Conservation (phyloP, 2,329 filamentous ascomycete genomes). For the Pyrenochaeta sp. region DNA sequence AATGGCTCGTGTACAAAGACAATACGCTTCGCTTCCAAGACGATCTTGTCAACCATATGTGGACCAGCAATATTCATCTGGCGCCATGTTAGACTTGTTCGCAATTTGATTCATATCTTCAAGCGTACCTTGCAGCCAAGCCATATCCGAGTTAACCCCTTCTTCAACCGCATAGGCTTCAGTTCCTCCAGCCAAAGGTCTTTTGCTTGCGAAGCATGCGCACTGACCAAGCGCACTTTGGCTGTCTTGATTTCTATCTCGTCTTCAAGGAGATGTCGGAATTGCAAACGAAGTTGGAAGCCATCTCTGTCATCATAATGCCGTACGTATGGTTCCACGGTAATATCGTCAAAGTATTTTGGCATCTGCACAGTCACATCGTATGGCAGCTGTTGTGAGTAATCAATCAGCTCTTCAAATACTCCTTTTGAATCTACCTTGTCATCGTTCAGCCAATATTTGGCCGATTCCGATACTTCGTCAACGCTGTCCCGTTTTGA, state of each 20-base stretch:
- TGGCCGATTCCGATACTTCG: conserved; percentile 12
- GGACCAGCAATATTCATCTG: conserved; percentile 73
- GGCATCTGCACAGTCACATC: conserved; percentile 73
- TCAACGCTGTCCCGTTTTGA: conserved; percentile 21
- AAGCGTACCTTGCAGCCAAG: conserved; percentile 55
- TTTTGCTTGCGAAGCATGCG: conserved; percentile 62
- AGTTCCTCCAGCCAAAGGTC: conserved; percentile 71
- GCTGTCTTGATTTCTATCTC: conserved; percentile 71
- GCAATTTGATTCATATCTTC: no score
- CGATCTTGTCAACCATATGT: conserved; percentile 77
- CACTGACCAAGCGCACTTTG: conserved; percentile 68
- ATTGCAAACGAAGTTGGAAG: conserved; percentile 72
- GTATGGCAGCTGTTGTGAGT: conserved; percentile 60
- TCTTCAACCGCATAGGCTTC: conserved; percentile 57
- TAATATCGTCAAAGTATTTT: conserved; percentile 75
- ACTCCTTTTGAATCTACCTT: conserved; percentile 47
- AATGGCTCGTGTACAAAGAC: conserved; percentile 71
- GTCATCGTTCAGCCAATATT: conserved; percentile 49
- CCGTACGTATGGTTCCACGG: conserved; percentile 71
- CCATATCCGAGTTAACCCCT: conserved; percentile 62
- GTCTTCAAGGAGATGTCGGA: conserved; percentile 77
- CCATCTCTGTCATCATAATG: conserved; percentile 78
- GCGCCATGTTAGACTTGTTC: conserved; percentile 43
- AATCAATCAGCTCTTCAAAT: conserved; percentile 54
- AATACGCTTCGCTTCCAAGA: conserved; percentile 69